Evolutionary conservation across 192 early-diverging fungal genomes (phyloP).

Genomic region (Mortierella hygrophila): DNA sequence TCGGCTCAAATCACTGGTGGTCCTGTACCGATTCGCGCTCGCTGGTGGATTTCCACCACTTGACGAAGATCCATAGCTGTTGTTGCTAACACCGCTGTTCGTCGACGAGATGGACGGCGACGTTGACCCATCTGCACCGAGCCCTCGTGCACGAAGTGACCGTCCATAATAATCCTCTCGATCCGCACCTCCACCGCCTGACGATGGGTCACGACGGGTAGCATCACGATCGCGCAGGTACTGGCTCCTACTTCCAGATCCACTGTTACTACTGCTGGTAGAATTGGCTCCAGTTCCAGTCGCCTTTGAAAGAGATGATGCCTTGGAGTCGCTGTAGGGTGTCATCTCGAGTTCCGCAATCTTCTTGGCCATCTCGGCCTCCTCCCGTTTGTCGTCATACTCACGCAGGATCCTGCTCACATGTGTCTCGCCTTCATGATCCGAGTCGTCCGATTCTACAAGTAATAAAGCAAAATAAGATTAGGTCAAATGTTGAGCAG

Average conservation of each 20-base stretch:
- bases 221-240: conserved; percentile 30
- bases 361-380: conserved; percentile 40
- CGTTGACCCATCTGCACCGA: background rate
- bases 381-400: conserved; percentile 63
- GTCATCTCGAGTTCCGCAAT: conserved; percentile 51
- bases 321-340: background rate
- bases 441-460: conserved; percentile 70
- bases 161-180: conserved; percentile 33
- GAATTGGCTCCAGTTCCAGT: conserved; percentile 8
- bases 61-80: conserved; percentile 18
- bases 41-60: background rate
- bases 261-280: background rate
- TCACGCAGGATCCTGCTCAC: conserved; percentile 66
- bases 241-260: conserved; percentile 21
- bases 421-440: conserved; percentile 68
- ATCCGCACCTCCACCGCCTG: conserved; percentile 18
- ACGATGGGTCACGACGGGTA: background rate
- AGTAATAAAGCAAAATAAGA: background rate
- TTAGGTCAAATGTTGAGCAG: background rate
- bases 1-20: conserved; percentile 44
- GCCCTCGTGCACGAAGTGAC: conserved; percentile 14
- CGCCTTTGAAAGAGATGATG: conserved; percentile 18
- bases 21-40: conserved; percentile 19
- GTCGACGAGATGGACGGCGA: conserved; percentile 13
- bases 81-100: conserved; percentile 10